Percentiles rank a stretch among this genome's conserved stretches.
Evolutionary conservation across 768 basidiomycete species (phyloP).

Genomic region (Podaxis sp.): DNA sequence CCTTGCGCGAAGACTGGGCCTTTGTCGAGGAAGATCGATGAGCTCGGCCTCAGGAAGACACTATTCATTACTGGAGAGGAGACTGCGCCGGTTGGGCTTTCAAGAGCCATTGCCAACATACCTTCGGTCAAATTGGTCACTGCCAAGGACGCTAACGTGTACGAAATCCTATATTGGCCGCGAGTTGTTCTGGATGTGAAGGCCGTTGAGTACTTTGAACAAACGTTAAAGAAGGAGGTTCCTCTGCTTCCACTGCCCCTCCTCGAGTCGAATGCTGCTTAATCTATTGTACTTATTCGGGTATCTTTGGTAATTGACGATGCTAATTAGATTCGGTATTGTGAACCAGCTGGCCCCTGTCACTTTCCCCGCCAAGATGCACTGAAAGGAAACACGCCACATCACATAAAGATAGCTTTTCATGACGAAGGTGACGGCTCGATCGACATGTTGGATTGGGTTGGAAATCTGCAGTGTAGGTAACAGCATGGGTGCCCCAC

Average conservation of each 20-base stretch:
- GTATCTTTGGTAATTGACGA: not conserved
- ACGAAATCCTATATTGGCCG: slow-evolving; percentile 82
- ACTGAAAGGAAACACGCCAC: too few relatives aligned
- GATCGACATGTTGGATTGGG: too few relatives aligned
- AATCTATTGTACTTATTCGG: slow-evolving; percentile 9
- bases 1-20: slow-evolving; percentile 70
- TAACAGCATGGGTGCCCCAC: too few relatives aligned
- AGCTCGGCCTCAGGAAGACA: slow-evolving; percentile 68
- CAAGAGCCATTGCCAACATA: slow-evolving; percentile 69
- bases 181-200: slow-evolving; percentile 78
- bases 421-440: too few relatives aligned
- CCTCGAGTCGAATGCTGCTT: slow-evolving; percentile 6
- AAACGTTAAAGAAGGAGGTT: slow-evolving; percentile 52
- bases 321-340: not conserved
- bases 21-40: slow-evolving; percentile 60
- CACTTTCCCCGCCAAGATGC: too few relatives aligned
- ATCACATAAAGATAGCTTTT: too few relatives aligned
- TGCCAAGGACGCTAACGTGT: slow-evolving; percentile 70
- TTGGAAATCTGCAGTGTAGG: too few relatives aligned
- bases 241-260: slow-evolving; percentile 27
- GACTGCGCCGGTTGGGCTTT: slow-evolving; percentile 52
- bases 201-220: slow-evolving; percentile 80
- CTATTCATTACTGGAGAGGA: slow-evolving; percentile 74
- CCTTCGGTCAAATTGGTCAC: slow-evolving; percentile 63
- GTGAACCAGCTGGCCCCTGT: too few relatives aligned